A percentile compares a stretch with the other conserved stretches of the same genome.
Conservation (phyloP, 1,284 basidiomycete genomes). For the Rhodotorula mucilaginosa region DNA sequence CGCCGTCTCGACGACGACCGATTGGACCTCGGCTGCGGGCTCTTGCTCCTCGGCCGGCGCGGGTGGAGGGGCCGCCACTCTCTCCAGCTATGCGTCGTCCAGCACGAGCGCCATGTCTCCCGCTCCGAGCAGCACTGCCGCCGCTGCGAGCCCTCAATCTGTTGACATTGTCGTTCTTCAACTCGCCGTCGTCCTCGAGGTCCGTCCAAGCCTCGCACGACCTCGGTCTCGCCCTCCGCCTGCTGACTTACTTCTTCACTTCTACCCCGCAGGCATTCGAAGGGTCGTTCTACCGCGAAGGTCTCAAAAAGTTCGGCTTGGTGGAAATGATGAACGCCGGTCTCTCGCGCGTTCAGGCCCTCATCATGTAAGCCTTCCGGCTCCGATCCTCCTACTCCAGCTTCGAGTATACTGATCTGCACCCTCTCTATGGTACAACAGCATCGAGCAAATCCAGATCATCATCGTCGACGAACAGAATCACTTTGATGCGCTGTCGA, state of each 20-base stretch:
- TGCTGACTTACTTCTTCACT: neutral
- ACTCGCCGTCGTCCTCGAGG: conserved; percentile 31
- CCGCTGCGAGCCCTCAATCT: neutral
- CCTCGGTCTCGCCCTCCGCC: too few relatives aligned
- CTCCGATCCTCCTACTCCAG: neutral
- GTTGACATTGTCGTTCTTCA: conserved; percentile 19
- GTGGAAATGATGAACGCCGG: conserved; percentile 68
- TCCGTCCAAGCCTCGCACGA: neutral
- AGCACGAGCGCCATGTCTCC: too few relatives aligned
- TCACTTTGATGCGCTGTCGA: conserved; percentile 48
- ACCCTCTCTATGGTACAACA: neutral
- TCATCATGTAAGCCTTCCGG: conserved; percentile 49
- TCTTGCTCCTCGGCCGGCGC: neutral
- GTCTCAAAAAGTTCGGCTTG: conserved; percentile 69
- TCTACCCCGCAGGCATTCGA: neutral
- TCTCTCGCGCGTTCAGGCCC: conserved; percentile 52
- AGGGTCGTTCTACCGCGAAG: conserved; percentile 51
- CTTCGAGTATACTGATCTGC: neutral
- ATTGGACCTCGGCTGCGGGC: too few relatives aligned
- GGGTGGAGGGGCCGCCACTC: neutral
- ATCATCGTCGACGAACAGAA: conserved; percentile 37
- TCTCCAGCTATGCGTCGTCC: neutral
- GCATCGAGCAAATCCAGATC: conserved; percentile 58
- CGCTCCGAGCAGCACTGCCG: neutral
- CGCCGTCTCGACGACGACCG: too few relatives aligned